Evolutionary conservation across 306 rosid species (phyloP).

Genomic region (Dicorynia guianensis): DNA sequence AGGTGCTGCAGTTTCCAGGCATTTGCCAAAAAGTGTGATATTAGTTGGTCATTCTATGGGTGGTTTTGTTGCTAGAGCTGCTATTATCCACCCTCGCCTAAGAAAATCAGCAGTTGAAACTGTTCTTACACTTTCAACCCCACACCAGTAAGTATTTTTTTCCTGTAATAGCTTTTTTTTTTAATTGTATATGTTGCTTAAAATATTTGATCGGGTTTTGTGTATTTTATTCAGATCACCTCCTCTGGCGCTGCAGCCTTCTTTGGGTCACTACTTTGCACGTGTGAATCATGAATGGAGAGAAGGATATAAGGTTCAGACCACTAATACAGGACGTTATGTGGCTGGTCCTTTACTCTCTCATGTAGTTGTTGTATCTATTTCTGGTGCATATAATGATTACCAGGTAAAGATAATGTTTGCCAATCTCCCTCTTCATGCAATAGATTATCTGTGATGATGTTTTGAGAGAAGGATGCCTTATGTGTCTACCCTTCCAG

Average conservation of each 20-base stretch:
- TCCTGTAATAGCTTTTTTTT: conserved; percentile 27
- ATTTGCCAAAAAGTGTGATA: conserved; percentile 87
- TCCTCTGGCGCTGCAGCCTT: conserved; percentile 97
- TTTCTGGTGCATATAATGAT: conserved; percentile 90
- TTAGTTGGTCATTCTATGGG: conserved; percentile 99
- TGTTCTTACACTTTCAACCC: conserved; percentile 89
- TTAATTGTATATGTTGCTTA: conserved; percentile 36
- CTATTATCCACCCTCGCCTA: conserved; percentile 75
- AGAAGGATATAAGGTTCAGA: conserved; percentile 78
- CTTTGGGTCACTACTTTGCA: conserved; percentile 85
- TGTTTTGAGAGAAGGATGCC: conserved; percentile 38
- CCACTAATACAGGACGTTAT: conserved; percentile 63
- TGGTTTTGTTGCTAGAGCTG: conserved; percentile 99
- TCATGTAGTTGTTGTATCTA: conserved; percentile 82
- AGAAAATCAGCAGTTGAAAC: conserved; percentile 92
- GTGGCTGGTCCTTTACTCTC: conserved; percentile 80
- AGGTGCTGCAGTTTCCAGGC: conserved; percentile 74
- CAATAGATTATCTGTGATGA: conserved; percentile 15
- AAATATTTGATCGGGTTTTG: conserved; percentile 50
- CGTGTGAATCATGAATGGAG: conserved; percentile 86
- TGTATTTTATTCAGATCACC: conserved; percentile 85
- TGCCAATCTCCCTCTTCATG: conserved; percentile 21
- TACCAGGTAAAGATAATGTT: conserved; percentile 70
- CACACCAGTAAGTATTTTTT: conserved; percentile 81
- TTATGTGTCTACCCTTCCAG: conserved; percentile 27